These are phyloP conservation scores for Flammula alnicola DNA, from an alignment of 1,284 basidiomycete species.

Conservation along the genomic window DNA sequence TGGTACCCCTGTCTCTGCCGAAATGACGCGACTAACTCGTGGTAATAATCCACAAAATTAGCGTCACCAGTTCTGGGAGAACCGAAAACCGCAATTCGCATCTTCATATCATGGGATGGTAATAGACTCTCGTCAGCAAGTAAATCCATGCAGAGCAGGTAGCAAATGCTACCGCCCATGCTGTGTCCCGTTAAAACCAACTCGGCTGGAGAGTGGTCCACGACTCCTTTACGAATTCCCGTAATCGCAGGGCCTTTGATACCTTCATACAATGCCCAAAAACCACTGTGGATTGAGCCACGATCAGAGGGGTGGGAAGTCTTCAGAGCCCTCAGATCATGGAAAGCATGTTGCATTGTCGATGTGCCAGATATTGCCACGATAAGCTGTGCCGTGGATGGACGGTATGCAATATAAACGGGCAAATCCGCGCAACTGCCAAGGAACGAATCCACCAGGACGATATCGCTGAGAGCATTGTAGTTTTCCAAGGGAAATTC, in stretches of 20 bases:
- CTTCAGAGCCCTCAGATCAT: slow-evolving; percentile 46
- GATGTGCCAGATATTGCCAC: slow-evolving; percentile 53
- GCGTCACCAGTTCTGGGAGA: slow-evolving; percentile 52
- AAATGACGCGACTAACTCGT: slow-evolving; percentile 38
- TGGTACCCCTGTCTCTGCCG: slow-evolving; percentile 40
- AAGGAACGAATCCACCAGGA: slow-evolving; percentile 41
- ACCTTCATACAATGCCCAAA: slow-evolving; percentile 55
- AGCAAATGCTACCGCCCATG: slow-evolving; percentile 53
- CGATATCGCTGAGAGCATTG: slow-evolving; percentile 37
- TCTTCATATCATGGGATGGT: slow-evolving; percentile 22
- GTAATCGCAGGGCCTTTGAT: slow-evolving; percentile 37
- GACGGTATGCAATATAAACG: slow-evolving; percentile 47
- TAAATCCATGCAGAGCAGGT: slow-evolving; percentile 52
- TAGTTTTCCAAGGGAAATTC: slow-evolving; percentile 55
- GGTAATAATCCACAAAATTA: slow-evolving; percentile 46
- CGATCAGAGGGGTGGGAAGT: slow-evolving; percentile 40
- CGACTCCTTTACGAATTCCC: slow-evolving; percentile 22
- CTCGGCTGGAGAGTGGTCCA: slow-evolving; percentile 32
- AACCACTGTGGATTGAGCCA: slow-evolving; percentile 52
- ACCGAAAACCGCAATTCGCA: slow-evolving; percentile 55
- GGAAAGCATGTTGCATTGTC: slow-evolving; percentile 43
- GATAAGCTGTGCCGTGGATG: slow-evolving; percentile 46
- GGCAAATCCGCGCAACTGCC: slow-evolving; percentile 47
- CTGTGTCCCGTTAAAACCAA: slow-evolving; percentile 55
- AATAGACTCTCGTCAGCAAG: slow-evolving; percentile 37